Base-by-base conservation (phyloP, 192 early-diverging fungal genomes). In the Backusella macrospora region DNA sequence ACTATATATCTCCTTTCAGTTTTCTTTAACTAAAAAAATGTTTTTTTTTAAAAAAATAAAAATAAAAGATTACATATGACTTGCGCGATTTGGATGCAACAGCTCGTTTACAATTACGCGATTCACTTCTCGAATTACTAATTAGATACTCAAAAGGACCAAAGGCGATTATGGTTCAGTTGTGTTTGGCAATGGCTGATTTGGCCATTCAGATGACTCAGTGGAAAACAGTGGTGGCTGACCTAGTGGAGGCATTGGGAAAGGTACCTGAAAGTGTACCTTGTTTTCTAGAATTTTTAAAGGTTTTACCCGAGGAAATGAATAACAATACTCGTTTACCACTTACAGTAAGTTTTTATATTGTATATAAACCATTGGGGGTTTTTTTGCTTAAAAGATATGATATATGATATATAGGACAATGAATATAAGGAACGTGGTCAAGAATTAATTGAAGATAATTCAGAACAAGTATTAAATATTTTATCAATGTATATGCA, bases 241-340 rank as follows among this genome's bases (percentile, higher is more conserved):
- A 96, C 21, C 82, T 99, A 81, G 84, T 92, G 8, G 83, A 79
- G 9, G 74, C 88, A 40, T 95, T 94, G 78, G 86, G 91, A 44
- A 81, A 81, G 29, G 85, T 86, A 15, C 76, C 88, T 3, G 86
- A 88, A 40, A 87, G 88, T 34, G 85, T 93, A 26, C 74, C 78
- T 1, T 87, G 89, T 48, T 79, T 97, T 71, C 73, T 98, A 8
- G 92, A 95, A 73, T 94, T 97, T 71, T 77, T 97, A 46, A 89
- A 88, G 14, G 90, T 95, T 40, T 80, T 99, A 29, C 95, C 96
- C 14, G 96, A 98, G 74, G 96, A 99, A 81, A 84, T 92, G 10
- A 84, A 81, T 47, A 77, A 82, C 29, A 93, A 91, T 69, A 85
- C 87, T 48, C 84, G 88, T 46, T 84, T 92, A 63, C 79, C 87